phyloP scores from a whole-genome alignment of 2,329 filamentous ascomycete genomes.

The Kalmusia sp. region DNA sequence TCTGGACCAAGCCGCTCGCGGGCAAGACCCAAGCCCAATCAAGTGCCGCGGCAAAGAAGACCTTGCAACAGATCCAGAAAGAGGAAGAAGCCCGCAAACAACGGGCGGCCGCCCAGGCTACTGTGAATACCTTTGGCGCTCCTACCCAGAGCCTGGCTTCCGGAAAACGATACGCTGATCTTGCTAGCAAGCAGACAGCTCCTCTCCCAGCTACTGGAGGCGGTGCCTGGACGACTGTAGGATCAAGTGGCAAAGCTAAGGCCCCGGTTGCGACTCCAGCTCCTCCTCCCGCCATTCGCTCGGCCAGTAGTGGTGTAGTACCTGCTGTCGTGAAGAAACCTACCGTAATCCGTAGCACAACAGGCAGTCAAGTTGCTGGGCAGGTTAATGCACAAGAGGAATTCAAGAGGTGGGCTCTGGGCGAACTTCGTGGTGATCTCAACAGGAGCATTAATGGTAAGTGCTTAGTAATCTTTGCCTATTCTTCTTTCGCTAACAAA shows the following conservation, averaged over 20 bases:
- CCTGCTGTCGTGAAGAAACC: slow-evolving; percentile 59
- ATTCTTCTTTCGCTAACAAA: slow-evolving; percentile 21
- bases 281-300: slow-evolving; percentile 55
- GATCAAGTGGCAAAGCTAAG: slow-evolving; percentile 91
- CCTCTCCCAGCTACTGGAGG: slow-evolving; percentile 50
- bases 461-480: slow-evolving; percentile 23
- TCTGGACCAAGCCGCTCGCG: slow-evolving; percentile 68
- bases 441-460: slow-evolving; percentile 72
- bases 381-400: slow-evolving; percentile 79
- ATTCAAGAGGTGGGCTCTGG: slow-evolving; percentile 90
- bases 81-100: slow-evolving; percentile 93
- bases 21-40: slow-evolving; percentile 56
- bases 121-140: slow-evolving; percentile 53
- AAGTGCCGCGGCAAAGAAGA: slow-evolving; percentile 73
- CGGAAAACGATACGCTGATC: slow-evolving; percentile 92
- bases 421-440: slow-evolving; percentile 77
- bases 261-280: slow-evolving; percentile 65
- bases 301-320: slow-evolving; percentile 54
- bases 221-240: slow-evolving; percentile 91
- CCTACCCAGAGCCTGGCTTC: slow-evolving; percentile 51
- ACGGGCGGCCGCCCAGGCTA: slow-evolving; percentile 64
- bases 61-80: slow-evolving; percentile 92
- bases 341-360: slow-evolving; percentile 58
- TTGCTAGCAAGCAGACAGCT: slow-evolving; percentile 77
- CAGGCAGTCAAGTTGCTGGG: slow-evolving; percentile 51